phyloP scores from a whole-genome alignment of 352 stramenopile genomes.

The Sclerospora graminicola region DNA sequence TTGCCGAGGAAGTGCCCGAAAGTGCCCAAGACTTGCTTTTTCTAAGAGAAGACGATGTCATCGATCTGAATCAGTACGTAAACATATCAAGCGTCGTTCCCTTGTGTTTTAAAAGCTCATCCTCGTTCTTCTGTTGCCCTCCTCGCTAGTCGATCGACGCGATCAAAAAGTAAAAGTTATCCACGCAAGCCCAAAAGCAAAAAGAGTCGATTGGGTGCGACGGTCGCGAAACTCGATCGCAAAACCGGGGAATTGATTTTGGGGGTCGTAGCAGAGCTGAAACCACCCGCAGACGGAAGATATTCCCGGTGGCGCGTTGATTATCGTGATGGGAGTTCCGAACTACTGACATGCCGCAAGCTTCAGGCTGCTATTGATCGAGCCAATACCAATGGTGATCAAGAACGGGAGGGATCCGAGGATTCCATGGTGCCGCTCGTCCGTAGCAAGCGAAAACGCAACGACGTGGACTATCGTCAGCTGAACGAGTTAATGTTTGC shows the following conservation, averaged over 20 bases:
- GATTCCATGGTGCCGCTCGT: slow-evolving; percentile 37
- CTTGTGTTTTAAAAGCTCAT: slow-evolving; percentile 6
- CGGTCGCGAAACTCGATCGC: slow-evolving; percentile 26
- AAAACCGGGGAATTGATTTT: slow-evolving; percentile 26
- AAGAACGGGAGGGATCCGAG: slow-evolving; percentile 13
- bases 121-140: background rate
- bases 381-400: slow-evolving; percentile 10
- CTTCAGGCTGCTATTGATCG: slow-evolving; percentile 21
- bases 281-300: slow-evolving; percentile 7
- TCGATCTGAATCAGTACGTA: slow-evolving; percentile 38
- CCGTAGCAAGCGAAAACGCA: slow-evolving; percentile 68
- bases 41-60: slow-evolving; percentile 40
- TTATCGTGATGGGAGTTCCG: slow-evolving; percentile 42
- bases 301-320: slow-evolving; percentile 50
- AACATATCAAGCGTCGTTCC: background rate
- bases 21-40: slow-evolving; percentile 36
- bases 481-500: slow-evolving; percentile 76
- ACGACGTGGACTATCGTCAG: slow-evolving; percentile 65
- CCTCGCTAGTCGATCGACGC: slow-evolving; percentile 13
- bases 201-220: slow-evolving; percentile 28
- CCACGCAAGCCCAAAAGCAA: slow-evolving; percentile 7
- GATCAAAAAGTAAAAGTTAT: slow-evolving; percentile 13
- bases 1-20: slow-evolving; percentile 21
- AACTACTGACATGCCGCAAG: slow-evolving; percentile 22
- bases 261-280: slow-evolving; percentile 43